These are phyloP conservation scores for Cystofilobasidium ferigula DNA, from an alignment of 768 basidiomycete species.

Conservation along the genomic window DNA sequence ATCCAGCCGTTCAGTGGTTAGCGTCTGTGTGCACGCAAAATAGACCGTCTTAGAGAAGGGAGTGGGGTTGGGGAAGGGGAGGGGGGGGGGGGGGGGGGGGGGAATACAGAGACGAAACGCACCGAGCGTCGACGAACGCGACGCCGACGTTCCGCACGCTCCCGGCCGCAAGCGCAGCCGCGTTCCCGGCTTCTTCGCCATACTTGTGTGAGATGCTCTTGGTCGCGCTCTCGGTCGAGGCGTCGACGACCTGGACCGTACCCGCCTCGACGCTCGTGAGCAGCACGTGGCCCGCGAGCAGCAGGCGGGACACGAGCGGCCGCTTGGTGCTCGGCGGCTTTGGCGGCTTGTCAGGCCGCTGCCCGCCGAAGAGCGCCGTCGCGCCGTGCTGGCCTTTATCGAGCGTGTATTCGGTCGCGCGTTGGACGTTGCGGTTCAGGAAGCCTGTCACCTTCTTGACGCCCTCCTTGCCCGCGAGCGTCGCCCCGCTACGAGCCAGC, in stretches of 20 bases:
- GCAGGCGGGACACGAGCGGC: slow-evolving; percentile 14
- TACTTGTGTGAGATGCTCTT: slow-evolving; percentile 21
- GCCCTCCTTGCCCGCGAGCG: neutral
- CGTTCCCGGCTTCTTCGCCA: slow-evolving; percentile 23
- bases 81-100: too few relatives aligned
- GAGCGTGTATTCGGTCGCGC: slow-evolving; percentile 19
- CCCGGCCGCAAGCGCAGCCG: slow-evolving; percentile 7
- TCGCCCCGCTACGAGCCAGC: neutral
- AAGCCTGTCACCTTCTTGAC: slow-evolving; percentile 18
- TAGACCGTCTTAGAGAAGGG: neutral
- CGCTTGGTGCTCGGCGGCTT: neutral
- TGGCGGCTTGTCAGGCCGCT: neutral
- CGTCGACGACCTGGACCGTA: neutral
- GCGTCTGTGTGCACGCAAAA: neutral
- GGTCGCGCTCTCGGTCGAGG: neutral
- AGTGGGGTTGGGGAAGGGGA: too few relatives aligned
- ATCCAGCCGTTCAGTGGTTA: too few relatives aligned
- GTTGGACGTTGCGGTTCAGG: slow-evolving; percentile 19
- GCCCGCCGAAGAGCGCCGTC: neutral
- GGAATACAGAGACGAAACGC: neutral
- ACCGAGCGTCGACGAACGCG: slow-evolving; percentile 18
- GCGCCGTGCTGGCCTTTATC: slow-evolving; percentile 13
- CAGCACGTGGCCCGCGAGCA: slow-evolving; percentile 25
- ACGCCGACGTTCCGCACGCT: slow-evolving; percentile 17
- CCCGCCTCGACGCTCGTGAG: slow-evolving; percentile 19